phyloP scores from a whole-genome alignment of 768 basidiomycete genomes.

The Mycena leptocephala region DNA sequence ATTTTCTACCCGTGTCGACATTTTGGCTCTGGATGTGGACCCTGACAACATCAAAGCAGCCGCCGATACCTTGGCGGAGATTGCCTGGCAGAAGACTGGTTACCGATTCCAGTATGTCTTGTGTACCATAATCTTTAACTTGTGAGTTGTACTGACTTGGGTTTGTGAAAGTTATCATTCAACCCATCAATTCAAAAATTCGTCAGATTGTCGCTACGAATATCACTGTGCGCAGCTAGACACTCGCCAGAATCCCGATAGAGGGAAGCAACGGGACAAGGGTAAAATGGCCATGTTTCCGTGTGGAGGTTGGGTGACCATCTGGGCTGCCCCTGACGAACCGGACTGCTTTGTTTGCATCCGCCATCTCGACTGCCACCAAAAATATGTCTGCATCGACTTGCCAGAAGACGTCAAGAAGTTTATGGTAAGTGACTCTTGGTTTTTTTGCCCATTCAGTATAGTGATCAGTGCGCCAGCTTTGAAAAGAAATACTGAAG shows the following conservation, averaged over 20 bases:
- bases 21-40: background rate
- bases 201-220: background rate
- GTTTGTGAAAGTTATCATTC: background rate
- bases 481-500: constrained; percentile 18
- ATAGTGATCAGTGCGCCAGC: background rate
- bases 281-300: constrained; percentile 2
- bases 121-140: background rate
- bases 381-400: constrained; percentile 13
- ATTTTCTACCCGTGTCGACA: background rate
- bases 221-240: background rate
- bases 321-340: constrained; percentile 4
- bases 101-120: constrained; percentile 5
- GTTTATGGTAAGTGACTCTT: background rate
- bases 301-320: constrained; percentile 11
- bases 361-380: constrained; percentile 6
- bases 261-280: constrained; percentile 1
- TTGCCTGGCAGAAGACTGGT: background rate
- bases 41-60: background rate
- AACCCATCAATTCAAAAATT: background rate
- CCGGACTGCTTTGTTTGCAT: constrained; percentile 2
- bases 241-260: constrained; percentile 1
- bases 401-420: constrained; percentile 2
- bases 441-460: background rate
- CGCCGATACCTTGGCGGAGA: background rate
- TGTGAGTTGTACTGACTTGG: background rate